Evolutionary conservation across 306 rosid species (phyloP), one percentile per base, ranked within the genome.

Genomic region (Corylus americana): DNA sequence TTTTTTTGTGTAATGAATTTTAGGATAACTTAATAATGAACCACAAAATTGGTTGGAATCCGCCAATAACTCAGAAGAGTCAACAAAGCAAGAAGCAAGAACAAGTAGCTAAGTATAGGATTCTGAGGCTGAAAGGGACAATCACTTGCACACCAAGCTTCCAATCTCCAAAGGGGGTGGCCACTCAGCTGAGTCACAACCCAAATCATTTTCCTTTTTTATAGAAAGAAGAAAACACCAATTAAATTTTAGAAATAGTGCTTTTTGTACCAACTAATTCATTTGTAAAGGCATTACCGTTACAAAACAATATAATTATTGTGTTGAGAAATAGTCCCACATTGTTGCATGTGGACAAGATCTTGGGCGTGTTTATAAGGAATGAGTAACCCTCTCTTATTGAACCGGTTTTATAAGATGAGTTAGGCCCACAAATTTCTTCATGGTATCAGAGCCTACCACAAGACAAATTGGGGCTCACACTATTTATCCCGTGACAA

Each of bases 31-130:
- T 31, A 31, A 31, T 31, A 31, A 31, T 31, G 35, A 31, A 31
- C 35, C 35, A n/a, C 63, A 69, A 69, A 59, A 6, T 42, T 61
- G 53, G 49, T 5, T 55, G 45, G 50, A 20, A 67, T 73, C 42
- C 45, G 35, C 48, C 77, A 72, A 31, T 64, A 53, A 27, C 14
- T 39, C 48, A 20, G 68, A n/a, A 47, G 75, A 58, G 27, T 64
- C 66, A 20, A 55, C 51, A 75, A 55, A 22, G 68, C 31, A 29
- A 22, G 73, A 17, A 67, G 61, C 27, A 64, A 37, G 75, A 61
- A 70, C 42, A 78, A 71, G 77, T 79, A 87, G 54, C 79, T 75
- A 53, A 58, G 79, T 68, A 58, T 77, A 75, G 55, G 79, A 74
- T 44, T 37, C 62, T 73, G 85, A 83, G 76, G 12, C 35, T 31